These are phyloP conservation scores for Rheum nobile DNA, from an alignment of 148 eudicot species.

Conservation along the genomic window DNA sequence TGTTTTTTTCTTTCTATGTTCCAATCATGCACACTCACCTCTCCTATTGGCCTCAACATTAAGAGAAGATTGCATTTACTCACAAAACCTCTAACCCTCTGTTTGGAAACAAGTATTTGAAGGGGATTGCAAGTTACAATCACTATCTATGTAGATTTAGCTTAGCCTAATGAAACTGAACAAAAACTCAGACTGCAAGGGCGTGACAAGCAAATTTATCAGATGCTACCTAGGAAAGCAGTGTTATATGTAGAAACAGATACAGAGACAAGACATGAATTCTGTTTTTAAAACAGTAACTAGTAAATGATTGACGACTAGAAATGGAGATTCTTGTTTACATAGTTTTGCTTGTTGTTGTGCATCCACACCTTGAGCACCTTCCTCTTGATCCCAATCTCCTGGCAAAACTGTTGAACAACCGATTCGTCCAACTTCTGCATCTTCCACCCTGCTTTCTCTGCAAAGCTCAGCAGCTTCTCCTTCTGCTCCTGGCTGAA, in stretches of 20 bases:
- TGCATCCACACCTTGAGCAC: constrained; percentile 38
- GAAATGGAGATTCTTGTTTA: not conserved
- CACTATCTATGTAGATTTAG: no score
- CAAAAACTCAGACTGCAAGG: not conserved
- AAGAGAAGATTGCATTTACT: not conserved
- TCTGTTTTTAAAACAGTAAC: not conserved
- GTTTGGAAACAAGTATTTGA: no score
- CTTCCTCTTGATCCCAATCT: constrained; percentile 24
- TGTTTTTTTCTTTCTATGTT: no score
- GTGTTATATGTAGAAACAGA: not conserved
- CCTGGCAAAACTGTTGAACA: constrained; percentile 24
- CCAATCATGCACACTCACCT: not conserved
- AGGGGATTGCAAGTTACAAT: no score
- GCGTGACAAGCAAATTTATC: not conserved
- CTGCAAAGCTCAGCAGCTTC: constrained; percentile 22
- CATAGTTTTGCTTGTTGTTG: constrained; percentile 22
- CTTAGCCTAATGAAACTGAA: not conserved
- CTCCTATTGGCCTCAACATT: not conserved
- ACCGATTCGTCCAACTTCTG: constrained; percentile 17
- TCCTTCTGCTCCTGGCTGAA: constrained; percentile 25
- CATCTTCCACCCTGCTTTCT: constrained; percentile 24
- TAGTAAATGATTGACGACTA: not conserved
- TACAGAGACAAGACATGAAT: not conserved
- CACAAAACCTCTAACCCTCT: no score
- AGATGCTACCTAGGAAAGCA: not conserved